Base-by-base conservation (phyloP, 2,329 filamentous ascomycete genomes). In the Aureobasidium melanogenum region DNA sequence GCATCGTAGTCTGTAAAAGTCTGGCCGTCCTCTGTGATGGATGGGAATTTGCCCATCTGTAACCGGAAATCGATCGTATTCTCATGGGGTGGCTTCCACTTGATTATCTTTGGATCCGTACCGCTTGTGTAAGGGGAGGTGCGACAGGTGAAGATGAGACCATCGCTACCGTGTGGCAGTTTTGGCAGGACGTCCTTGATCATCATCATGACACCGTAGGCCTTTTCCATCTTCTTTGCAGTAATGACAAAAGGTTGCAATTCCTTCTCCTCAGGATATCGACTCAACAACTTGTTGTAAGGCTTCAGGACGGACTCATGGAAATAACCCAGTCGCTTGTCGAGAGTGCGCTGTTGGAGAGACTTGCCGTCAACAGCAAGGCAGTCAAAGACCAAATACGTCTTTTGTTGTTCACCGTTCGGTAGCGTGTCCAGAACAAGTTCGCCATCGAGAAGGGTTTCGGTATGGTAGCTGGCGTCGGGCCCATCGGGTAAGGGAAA, bases 61-160 rank as follows among this genome's bases (percentile, higher is more conserved):
- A 97, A 81, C 44, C 88, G 84, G 73, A 96, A 97, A 73, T 99
- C 94, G 67, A 99, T 85, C 0, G 91, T 96, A 77, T 99, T 99
- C 73, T 99, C 94, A 66, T 89, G 82, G 4, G 91, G 90, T 0
- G 93, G 91, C 76, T 99, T 99, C 94, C 94, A 99, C 74, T 99
- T 99, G 41, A 99, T 79, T 65, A 97, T 99, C 72, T 96, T 88
- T 54, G 84, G 84, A 74, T 99, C 94, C 14, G 94, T 99, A 66
- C 94, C 94, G 66, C 88, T 87, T 68, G 87, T 87, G 77, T 99
- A 99, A 10, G 87, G 82, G 19, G 89, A 91, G 68, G 85, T 88
- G 65, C 89, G 86, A 76, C 93, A 96, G n/a, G 94, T 97, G 75
- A 97, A 99, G 70, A 99, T 96, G 50, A 99, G 82, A 6, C 94